phyloP scores from a whole-genome alignment of 768 basidiomycete genomes.

The Rhizopogon vulgaris region DNA sequence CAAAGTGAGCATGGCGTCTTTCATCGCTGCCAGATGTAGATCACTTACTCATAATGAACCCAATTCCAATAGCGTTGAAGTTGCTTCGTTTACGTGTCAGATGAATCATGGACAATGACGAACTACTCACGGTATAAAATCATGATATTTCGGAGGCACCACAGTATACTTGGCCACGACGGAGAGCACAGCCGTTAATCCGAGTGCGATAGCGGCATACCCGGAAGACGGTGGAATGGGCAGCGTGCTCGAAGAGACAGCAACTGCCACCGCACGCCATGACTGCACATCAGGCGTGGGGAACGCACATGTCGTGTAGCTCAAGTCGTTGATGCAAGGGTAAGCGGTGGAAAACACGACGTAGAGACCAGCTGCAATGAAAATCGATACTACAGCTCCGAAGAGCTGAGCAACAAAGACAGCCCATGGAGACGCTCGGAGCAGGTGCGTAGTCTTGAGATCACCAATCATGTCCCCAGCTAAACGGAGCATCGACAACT shows the following conservation, averaged over 20 bases:
- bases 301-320: constrained; percentile 3
- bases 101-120: neutral
- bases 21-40: neutral
- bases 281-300: neutral
- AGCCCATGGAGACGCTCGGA: constrained; percentile 52
- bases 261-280: constrained; percentile 12
- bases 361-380: constrained; percentile 50
- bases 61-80: constrained; percentile 23
- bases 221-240: constrained; percentile 49
- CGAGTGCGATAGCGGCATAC: constrained; percentile 50
- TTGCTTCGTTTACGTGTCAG: constrained; percentile 8
- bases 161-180: constrained; percentile 34
- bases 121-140: constrained; percentile 13
- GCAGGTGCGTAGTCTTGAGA: constrained; percentile 58
- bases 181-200: constrained; percentile 36
- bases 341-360: constrained; percentile 55
- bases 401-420: constrained; percentile 56
- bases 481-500: neutral
- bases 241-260: constrained; percentile 17
- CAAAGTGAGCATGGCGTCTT: neutral
- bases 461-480: constrained; percentile 59
- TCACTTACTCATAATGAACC: constrained; percentile 8
- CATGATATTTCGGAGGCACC: constrained; percentile 19
- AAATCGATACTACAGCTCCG: constrained; percentile 52
- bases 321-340: constrained; percentile 40